phyloP scores from a whole-genome alignment of 2,329 filamentous ascomycete genomes.

The Fusarium mundagurra region DNA sequence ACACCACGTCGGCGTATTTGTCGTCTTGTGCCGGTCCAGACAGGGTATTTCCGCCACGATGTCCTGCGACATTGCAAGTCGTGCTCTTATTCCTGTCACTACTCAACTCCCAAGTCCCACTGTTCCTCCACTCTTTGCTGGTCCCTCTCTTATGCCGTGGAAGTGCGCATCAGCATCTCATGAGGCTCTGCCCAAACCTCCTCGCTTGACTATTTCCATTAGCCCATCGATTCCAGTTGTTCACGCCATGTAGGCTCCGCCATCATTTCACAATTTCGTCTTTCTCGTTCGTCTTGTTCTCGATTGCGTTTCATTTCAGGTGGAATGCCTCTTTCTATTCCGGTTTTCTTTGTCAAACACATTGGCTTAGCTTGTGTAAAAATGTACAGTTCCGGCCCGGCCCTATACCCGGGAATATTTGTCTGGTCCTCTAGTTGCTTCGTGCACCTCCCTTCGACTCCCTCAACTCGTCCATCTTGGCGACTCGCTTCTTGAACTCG shows the following conservation, averaged over 20 bases:
- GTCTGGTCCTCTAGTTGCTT: constrained; percentile 73
- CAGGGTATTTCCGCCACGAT: constrained; percentile 36
- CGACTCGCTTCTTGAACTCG: constrained; percentile 98
- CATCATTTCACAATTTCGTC: constrained; percentile 22
- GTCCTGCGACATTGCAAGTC: constrained; percentile 28
- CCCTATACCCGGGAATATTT: constrained; percentile 17
- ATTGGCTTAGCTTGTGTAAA: constrained; percentile 40
- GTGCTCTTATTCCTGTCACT: constrained; percentile 12
- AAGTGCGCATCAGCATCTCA: constrained; percentile 33
- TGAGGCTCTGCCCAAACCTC: constrained; percentile 37
- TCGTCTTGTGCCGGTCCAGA: constrained; percentile 31
- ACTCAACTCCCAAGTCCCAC: constrained; percentile 27
- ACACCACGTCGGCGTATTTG: constrained; percentile 28
- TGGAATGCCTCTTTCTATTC: constrained; percentile 42
- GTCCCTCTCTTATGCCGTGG: constrained; percentile 22
- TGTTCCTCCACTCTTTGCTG: constrained; percentile 36
- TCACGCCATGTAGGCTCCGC: constrained; percentile 33
- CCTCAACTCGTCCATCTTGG: constrained; percentile 97
- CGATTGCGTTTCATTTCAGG: constrained; percentile 21
- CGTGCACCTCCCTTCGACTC: constrained; percentile 84
- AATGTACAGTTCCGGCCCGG: constrained; percentile 46
- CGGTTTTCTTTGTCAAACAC: constrained; percentile 38
- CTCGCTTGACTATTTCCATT: constrained; percentile 34
- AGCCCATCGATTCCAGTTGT: constrained; percentile 40
- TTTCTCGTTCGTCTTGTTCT: constrained; percentile 5